Evolutionary conservation across 1,139 yeast genomes (phyloP), one percentile per base, ranked within the genome.

Genomic region (Nematodospora anomalae): DNA sequence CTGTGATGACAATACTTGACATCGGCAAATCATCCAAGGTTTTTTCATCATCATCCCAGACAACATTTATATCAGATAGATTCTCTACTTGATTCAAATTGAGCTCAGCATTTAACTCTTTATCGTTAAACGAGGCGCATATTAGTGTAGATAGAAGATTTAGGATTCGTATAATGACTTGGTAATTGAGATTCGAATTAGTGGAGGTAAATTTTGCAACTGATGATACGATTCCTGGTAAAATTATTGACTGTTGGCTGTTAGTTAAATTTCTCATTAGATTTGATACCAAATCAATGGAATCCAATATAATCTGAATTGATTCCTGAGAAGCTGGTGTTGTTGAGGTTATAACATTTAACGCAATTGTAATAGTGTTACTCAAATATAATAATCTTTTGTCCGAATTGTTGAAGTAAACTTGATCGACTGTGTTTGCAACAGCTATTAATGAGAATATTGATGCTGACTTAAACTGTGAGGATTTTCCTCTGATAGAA

Each of bases 201-300:
- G 38, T 27, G 0, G 60, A 43, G 9, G 49, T 50, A 43, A 60
- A 67, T 20, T 58, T 59, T 3, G 67, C 50, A 16, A 66, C 36
- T 25, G 61, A 51, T 3, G 74, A 69, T 0, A 60, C 50, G 4
- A 66, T 47, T 1, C 76, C 76, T 1, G 76, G 76, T 14, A 70
- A 51, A 3, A 70, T 61, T 30, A 60, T 60, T 2, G 72, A 54
- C n/a, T 64, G 36, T 32, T 64, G 66, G 14, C 60, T 62, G 1
- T 64, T 25, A 2, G 60, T 38, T 4, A 67, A 52, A 11, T 28
- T 23, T 4, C 25, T 28, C 12, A 33, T 25, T 10, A 38, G 31
- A 3, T 35, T 42, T 3, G 34, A n/a, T 20, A 46, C 42, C 6
- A 42, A 35, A 6, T 35, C 30, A 12, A 37, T 21, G 10, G 42